phyloP scores from a whole-genome alignment of 2,329 filamentous ascomycete species.

The Periconia macrospinosa region DNA sequence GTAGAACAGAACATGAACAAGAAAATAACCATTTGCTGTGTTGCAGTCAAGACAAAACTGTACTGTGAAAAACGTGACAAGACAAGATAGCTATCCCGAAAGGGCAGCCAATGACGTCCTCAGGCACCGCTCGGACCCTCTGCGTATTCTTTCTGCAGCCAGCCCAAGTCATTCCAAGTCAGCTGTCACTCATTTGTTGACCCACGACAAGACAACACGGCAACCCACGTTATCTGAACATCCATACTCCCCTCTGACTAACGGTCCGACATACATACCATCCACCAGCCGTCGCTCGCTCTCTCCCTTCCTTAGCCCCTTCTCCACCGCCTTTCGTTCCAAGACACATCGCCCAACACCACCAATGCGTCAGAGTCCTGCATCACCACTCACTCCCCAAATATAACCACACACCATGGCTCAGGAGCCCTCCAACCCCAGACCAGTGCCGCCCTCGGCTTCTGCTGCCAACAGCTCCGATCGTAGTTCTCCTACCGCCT shows the following conservation, averaged over 20 bases:
- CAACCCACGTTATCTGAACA: no score
- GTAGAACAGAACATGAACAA: no score
- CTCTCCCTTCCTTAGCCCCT: no score
- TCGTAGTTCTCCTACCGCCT: slow-evolving; percentile 48
- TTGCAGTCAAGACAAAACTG: no score
- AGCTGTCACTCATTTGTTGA: not conserved
- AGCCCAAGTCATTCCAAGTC: not conserved
- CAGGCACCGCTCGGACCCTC: not conserved
- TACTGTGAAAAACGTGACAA: not conserved
- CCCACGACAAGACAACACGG: no score
- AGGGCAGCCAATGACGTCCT: not conserved
- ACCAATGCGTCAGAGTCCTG: no score
- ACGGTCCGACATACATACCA: no score
- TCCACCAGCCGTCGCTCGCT: no score
- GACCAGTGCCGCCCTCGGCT: slow-evolving; percentile 22
- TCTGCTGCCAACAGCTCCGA: slow-evolving; percentile 27
- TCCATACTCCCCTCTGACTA: no score
- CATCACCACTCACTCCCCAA: not conserved
- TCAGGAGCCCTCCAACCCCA: slow-evolving; percentile 26
- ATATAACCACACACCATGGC: not conserved
- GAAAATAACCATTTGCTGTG: no score
- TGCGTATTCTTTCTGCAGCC: not conserved
- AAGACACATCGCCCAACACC: no score
- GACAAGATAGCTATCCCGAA: not conserved
- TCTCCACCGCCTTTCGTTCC: no score